Base-by-base conservation (phyloP, 306 rosid genomes). In the Cajanus cajan region DNA sequence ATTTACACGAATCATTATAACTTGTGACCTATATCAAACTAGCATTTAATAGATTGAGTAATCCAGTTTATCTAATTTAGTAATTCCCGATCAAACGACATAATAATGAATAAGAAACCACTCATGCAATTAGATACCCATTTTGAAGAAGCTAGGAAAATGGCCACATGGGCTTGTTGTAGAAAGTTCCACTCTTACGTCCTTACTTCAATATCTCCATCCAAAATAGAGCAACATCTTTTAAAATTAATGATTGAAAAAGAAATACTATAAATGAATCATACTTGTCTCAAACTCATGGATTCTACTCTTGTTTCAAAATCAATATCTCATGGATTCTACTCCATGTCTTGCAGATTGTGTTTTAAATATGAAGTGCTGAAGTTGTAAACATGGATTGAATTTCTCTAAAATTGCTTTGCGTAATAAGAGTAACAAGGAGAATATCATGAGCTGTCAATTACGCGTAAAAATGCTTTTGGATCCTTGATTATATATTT, bases 361-460 rank as follows among this genome's bases (percentile, higher is more conserved):
- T 45, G 16, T 45, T 45, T 45, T 13, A 45, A 45, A 15, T 14
- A 47, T 6, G 54, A 14, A 47, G 19, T 15, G 54, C 19, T 47
- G 14, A 13, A 45, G 51, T 16, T 45, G 51, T 45, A 14, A 45
- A 45, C n/a, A 12, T 45, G 51, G 51, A 47, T 47, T 14, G 8
- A 57, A 58, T 74, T 74, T 74, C 57, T 74, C 55, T n/a, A 39
- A 40, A 28, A 57, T 58, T 73, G 78, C 67, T 73, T 55, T 22
- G 9, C 13, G 7, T n/a, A 52, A 54, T 14, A 73, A 6, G 12
- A 71, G 39, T 71, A 8, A 50, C 31, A 31, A 33, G 52, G 21
- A 73, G 66, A 54, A 54, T 73, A 54, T 54, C 14, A 37, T 54
- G 51, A 73, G 67, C n/a, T 37, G 66, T 37, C 67, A 36, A 15